phyloP scores from a whole-genome alignment of 306 rosid genomes.

The Lathyrus aphaca region DNA sequence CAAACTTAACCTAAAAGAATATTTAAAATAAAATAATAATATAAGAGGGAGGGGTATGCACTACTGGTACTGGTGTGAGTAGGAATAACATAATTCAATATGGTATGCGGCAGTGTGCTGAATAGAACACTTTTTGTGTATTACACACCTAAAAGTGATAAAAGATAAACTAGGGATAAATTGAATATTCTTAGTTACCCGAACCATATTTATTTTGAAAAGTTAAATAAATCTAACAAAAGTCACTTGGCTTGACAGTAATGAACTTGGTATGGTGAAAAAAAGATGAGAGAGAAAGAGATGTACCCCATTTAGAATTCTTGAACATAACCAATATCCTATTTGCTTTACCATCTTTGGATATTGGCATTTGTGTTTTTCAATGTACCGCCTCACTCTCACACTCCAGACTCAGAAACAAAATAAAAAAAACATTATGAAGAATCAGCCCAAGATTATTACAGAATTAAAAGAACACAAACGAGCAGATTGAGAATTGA shows the following conservation, averaged over 20 bases:
- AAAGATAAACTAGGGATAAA: no score
- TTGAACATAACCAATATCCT: background rate
- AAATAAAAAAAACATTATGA: background rate
- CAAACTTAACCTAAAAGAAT: no score
- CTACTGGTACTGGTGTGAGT: no score
- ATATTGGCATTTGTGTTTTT: background rate
- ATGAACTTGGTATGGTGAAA: conserved; percentile 46
- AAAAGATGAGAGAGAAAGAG: background rate
- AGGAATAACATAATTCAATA: background rate
- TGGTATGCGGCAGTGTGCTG: background rate
- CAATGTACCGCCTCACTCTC: background rate
- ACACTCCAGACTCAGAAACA: background rate
- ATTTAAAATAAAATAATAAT: no score
- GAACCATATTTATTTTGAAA: no score
- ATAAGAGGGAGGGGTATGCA: no score
- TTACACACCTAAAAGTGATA: background rate
- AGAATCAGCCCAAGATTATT: background rate
- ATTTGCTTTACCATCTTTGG: background rate
- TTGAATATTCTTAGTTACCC: no score
- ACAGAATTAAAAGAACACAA: no score
- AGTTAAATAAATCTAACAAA: no score
- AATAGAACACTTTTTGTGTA: background rate
- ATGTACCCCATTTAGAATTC: background rate
- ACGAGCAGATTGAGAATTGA: no score
- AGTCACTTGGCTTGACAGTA: conserved; percentile 71